Evolutionary conservation across 306 rosid species (phyloP), one percentile per base, ranked within the genome.

Genomic region (Medicago arabica): DNA sequence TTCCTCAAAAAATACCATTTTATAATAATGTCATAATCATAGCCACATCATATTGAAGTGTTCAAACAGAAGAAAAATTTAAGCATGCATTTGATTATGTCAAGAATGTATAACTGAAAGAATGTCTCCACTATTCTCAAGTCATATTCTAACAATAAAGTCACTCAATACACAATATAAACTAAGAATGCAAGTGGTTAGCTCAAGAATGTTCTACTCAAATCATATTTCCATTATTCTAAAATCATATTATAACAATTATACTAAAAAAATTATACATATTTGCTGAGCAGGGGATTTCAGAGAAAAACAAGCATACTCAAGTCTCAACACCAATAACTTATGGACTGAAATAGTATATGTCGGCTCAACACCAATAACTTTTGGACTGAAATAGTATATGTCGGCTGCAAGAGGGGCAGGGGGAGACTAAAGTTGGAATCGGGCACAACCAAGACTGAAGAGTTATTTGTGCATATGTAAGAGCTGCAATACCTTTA

Each of bases 401-500:
- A 28, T 57, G 41, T 76, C 71, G 65, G 64, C 50, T 39, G 46
- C 50, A 71, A 71, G 70, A 71, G 23, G 13, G 49, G 8, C 36
- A 47, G 65, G 50, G 17, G 38, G 72, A 51, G 57, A 51, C 14
- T 61, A n/a, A 59, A 74, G 61, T 69, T 61, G 47, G 18, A 77
- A 84, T 49, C 25, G 38, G 64, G 44, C 72, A 74, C 38, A 75
- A 70, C 57, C 19, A 38, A 78, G 9, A 69, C 21, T n/a, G n/a
- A 54, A 70, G 34, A 50, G 78, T 34, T 49, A 49, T 40, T 36
- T 70, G 43, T 69, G 59, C 63, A 54, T 57, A 75, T 67, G 19
- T 43, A 74, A 55, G 18, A 36, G 61, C 54, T 55, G 71, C 23
- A 39, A 72, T 87, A 96, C 99, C 99, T 96, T 96, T 39, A 96